Evolutionary conservation across 1,284 basidiomycete species (phyloP).

Genomic region (Pseudozyma pruni): DNA sequence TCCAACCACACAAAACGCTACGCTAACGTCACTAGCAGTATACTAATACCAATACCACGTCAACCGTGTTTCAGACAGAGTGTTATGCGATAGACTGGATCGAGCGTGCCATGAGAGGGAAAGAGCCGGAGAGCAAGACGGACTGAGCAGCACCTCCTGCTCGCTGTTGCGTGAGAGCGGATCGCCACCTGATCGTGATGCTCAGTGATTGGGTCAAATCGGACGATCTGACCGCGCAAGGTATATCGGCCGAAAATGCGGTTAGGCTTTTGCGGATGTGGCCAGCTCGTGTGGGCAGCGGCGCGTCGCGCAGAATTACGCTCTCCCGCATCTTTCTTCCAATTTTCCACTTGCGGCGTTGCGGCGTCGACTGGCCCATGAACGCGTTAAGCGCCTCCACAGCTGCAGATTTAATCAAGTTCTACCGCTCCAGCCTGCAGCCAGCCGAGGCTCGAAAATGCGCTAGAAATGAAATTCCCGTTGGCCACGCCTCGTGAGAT

Average conservation of each 20-base stretch:
- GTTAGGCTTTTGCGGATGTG: too few relatives aligned
- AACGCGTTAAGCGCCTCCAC: neutral
- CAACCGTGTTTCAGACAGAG: slow-evolving; percentile 24
- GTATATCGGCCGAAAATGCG: too few relatives aligned
- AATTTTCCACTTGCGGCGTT: slow-evolving; percentile 7
- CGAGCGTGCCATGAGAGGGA: too few relatives aligned
- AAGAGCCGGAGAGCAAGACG: too few relatives aligned
- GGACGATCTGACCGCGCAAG: too few relatives aligned
- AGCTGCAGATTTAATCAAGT: slow-evolving; percentile 22
- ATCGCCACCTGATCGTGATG: too few relatives aligned
- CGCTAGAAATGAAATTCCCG: slow-evolving; percentile 15
- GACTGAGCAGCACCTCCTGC: too few relatives aligned
- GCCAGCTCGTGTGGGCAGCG: neutral
- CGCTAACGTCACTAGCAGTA: slow-evolving; percentile 18
- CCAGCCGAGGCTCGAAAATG: slow-evolving; percentile 1
- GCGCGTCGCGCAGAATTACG: neutral
- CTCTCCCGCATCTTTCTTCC: neutral
- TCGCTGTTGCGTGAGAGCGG: too few relatives aligned
- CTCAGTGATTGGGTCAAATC: too few relatives aligned
- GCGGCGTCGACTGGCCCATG: slow-evolving; percentile 6
- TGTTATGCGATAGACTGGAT: too few relatives aligned
- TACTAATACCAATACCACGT: slow-evolving; percentile 48
- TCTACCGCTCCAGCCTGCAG: slow-evolving; percentile 26
- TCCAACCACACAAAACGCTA: slow-evolving; percentile 12
- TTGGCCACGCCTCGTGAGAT: too few relatives aligned